Percentiles rank a stretch among this genome's conserved stretches.
These are phyloP conservation scores for Auriscalpium orientale DNA, from an alignment of 768 basidiomycete species.

Conservation along the genomic window DNA sequence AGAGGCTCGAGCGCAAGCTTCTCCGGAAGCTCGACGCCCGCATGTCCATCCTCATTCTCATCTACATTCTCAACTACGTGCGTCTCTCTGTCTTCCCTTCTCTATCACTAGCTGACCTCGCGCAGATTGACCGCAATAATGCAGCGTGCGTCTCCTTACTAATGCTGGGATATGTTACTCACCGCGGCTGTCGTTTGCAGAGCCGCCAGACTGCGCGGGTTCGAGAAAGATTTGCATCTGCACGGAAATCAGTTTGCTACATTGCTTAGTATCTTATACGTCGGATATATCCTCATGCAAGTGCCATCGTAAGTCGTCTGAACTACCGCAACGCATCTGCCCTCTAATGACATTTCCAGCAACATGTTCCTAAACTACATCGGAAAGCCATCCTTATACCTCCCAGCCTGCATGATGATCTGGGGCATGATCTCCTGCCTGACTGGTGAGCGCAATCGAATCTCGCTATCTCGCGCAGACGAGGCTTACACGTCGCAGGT, in stretches of 20 bases:
- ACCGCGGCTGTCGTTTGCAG: conserved; percentile 25
- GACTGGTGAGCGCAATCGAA: conserved; percentile 25
- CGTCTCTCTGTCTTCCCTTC: conserved; percentile 9
- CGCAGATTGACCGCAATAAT: conserved; percentile 66
- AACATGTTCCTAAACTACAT: conserved; percentile 66
- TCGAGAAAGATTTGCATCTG: conserved; percentile 60
- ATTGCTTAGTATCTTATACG: conserved; percentile 57
- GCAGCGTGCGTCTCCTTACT: conserved; percentile 36
- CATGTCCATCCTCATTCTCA: conserved; percentile 36
- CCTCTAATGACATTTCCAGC: conserved; percentile 26
- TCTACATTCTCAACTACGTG: conserved; percentile 43
- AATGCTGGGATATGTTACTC: no score
- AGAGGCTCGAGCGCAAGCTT: conserved; percentile 34
- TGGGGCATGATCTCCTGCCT: conserved; percentile 52
- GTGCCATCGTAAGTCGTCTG: conserved; percentile 52
- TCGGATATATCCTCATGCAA: conserved; percentile 76
- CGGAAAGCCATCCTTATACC: conserved; percentile 61
- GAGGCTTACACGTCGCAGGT: conserved; percentile 4
- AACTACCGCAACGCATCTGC: neutral
- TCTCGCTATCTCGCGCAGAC: neutral
- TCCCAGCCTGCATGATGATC: conserved; percentile 57
- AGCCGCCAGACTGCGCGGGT: conserved; percentile 65
- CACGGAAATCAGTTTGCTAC: conserved; percentile 58
- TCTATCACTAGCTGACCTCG: neutral
- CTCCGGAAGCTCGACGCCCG: conserved; percentile 36